phyloP scores from a whole-genome alignment of 1,284 basidiomycete genomes.

The Tilletia horrida region DNA sequence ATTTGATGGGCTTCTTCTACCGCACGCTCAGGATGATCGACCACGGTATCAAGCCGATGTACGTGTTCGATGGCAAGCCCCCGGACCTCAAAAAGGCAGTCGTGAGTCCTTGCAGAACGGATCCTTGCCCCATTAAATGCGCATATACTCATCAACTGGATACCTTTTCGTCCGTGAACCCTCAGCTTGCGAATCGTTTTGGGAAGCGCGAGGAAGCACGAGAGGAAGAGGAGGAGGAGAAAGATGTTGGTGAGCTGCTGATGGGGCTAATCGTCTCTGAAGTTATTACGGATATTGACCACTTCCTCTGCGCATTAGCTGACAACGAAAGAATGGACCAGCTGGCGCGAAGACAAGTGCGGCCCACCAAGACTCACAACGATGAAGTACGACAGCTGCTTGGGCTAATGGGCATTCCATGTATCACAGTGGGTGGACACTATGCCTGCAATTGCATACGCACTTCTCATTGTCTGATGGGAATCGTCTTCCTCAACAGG shows the following conservation, averaged over 20 bases:
- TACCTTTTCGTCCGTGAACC: neutral
- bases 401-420: conserved; percentile 93
- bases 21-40: conserved; percentile 83
- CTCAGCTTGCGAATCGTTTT: conserved; percentile 79
- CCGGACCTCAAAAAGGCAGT: conserved; percentile 95
- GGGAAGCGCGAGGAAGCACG: conserved; percentile 87
- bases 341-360: conserved; percentile 84
- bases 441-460: neutral
- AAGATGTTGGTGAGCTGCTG: conserved; percentile 80
- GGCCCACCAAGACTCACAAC: conserved; percentile 92
- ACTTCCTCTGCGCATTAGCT: conserved; percentile 17
- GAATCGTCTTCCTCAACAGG: conserved; percentile 48
- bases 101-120: conserved; percentile 58
- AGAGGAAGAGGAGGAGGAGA: conserved; percentile 89
- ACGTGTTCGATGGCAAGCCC: conserved; percentile 98
- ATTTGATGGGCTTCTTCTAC: conserved; percentile 98
- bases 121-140: too few species aligned
- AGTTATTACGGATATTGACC: too few species aligned
- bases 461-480: neutral
- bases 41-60: conserved; percentile 95
- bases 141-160: neutral
- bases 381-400: conserved; percentile 87
- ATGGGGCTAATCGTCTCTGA: too few species aligned
- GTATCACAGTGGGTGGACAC: conserved; percentile 59
- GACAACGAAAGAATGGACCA: conserved; percentile 81